phyloP scores from a whole-genome alignment of 306 rosid genomes.

The Vicia faba region DNA sequence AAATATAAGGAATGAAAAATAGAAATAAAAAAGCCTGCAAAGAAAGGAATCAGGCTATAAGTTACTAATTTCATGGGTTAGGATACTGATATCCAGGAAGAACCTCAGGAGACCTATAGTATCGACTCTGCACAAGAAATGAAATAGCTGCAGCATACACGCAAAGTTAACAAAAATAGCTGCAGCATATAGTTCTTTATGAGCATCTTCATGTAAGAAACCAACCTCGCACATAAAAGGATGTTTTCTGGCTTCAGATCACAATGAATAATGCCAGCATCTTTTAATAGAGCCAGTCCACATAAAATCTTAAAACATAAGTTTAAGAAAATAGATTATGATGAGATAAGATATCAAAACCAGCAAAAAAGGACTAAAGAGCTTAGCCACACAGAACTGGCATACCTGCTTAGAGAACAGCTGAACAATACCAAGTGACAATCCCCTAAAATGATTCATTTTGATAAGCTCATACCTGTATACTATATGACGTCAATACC shows the following conservation, averaged over 20 bases:
- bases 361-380: conserved; percentile 21
- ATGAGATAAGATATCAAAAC: conserved; percentile 38
- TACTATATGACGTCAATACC: conserved; percentile 42
- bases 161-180: conserved; percentile 27
- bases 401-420: conserved; percentile 92
- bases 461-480: conserved; percentile 97
- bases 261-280: conserved; percentile 98
- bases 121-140: conserved; percentile 83
- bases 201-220: conserved; percentile 39
- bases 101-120: conserved; percentile 98
- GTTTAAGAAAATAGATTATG: conserved; percentile 40
- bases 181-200: conserved; percentile 33
- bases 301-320: conserved; percentile 64
- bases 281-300: conserved; percentile 86
- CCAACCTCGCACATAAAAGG: conserved; percentile 86
- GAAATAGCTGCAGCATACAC: conserved; percentile 36
- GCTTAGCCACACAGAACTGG: conserved; percentile 33
- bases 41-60: conserved; percentile 6
- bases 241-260: conserved; percentile 99
- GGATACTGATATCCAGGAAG: conserved; percentile 99
- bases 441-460: conserved; percentile 93
- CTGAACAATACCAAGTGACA: conserved; percentile 92
- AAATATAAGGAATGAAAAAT: conserved; percentile 11
- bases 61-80: conserved; percentile 40
- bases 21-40: conserved; percentile 18